These are phyloP conservation scores for Alternaria sp. DNA, from an alignment of 2,329 filamentous ascomycete species.

Conservation along the genomic window DNA sequence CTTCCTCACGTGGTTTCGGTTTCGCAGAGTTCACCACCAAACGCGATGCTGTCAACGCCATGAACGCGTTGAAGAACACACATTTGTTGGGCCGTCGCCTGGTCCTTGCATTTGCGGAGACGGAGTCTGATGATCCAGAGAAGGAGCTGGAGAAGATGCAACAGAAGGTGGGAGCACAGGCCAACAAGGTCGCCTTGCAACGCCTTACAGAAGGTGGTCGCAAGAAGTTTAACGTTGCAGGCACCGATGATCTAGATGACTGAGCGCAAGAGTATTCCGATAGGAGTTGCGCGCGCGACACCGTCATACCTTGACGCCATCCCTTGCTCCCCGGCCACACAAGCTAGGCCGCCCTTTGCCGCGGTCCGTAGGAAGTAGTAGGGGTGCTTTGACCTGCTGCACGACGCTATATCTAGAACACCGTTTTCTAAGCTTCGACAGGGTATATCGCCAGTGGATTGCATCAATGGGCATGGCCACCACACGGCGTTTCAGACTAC, in stretches of 20 bases:
- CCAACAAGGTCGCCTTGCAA: conserved; percentile 88
- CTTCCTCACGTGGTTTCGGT: conserved; percentile 86
- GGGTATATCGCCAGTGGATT: conserved; percentile 35
- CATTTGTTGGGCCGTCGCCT: conserved; percentile 89
- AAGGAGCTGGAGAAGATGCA: conserved; percentile 97
- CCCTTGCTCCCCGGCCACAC: conserved; percentile 45
- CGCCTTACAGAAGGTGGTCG: conserved; percentile 82
- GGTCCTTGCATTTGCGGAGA: conserved; percentile 89
- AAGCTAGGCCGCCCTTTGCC: conserved; percentile 39
- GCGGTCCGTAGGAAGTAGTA: conserved; percentile 38
- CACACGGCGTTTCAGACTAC: conserved; percentile 39
- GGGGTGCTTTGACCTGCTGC: conserved; percentile 36
- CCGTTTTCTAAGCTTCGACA: conserved; percentile 31
- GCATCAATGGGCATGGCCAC: conserved; percentile 45
- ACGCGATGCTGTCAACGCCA: conserved; percentile 87
- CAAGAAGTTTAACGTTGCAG: conserved; percentile 86
- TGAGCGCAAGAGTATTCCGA: conserved; percentile 39
- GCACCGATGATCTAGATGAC: conserved; percentile 63
- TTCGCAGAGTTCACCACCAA: conserved; percentile 95
- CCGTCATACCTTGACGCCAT: conserved; percentile 32
- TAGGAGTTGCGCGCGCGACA: conserved; percentile 39
- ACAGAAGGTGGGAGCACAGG: conserved; percentile 89
- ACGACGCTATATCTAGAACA: conserved; percentile 42
- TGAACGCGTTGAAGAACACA: conserved; percentile 89
- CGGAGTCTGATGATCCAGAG: conserved; percentile 88